Percentiles rank a stretch among this genome's conserved stretches.
Conservation (phyloP, 2,329 filamentous ascomycete genomes). For the Phialocephala subalpina region DNA sequence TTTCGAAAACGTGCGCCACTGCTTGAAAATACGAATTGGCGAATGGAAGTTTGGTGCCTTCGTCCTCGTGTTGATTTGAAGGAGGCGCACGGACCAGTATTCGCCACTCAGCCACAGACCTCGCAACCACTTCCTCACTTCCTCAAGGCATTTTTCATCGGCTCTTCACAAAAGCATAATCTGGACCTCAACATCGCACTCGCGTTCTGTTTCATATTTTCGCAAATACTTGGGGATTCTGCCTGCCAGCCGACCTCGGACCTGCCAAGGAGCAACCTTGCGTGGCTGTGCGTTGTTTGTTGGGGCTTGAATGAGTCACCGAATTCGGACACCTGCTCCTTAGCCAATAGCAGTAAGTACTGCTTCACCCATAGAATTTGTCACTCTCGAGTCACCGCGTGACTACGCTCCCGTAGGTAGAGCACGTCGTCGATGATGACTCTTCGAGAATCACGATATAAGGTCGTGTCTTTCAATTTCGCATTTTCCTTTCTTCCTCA, state of each 20-base stretch:
- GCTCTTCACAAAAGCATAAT: conserved; percentile 11
- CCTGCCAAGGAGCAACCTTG: conserved; percentile 12
- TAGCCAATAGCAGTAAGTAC: conserved; percentile 9
- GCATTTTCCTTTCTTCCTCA: conserved; percentile 26
- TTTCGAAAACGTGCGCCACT: conserved; percentile 2
- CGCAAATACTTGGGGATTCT: conserved; percentile 11
- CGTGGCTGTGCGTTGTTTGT: conserved; percentile 10
- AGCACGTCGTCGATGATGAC: conserved; percentile 27
- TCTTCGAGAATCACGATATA: conserved; percentile 32
- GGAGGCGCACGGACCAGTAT: conserved; percentile 9
- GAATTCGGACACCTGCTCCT: neutral
- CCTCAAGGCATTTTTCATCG: conserved; percentile 16
- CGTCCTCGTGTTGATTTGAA: neutral
- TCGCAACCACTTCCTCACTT: neutral
- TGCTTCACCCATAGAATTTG: conserved; percentile 7
- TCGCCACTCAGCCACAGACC: neutral
- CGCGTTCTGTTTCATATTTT: conserved; percentile 6
- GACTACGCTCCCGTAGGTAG: conserved; percentile 23
- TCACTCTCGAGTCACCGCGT: conserved; percentile 31
- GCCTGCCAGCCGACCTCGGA: conserved; percentile 17
- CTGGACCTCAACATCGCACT: neutral
- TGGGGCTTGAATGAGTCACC: conserved; percentile 18
- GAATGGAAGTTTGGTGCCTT: neutral
- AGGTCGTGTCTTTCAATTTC: conserved; percentile 24
- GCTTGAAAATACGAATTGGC: conserved; percentile 5